Percentiles rank a stretch among this genome's conserved stretches.
These are phyloP conservation scores for Phaeotremella fagi DNA, from an alignment of 768 basidiomycete genomes.

Conservation along the genomic window DNA sequence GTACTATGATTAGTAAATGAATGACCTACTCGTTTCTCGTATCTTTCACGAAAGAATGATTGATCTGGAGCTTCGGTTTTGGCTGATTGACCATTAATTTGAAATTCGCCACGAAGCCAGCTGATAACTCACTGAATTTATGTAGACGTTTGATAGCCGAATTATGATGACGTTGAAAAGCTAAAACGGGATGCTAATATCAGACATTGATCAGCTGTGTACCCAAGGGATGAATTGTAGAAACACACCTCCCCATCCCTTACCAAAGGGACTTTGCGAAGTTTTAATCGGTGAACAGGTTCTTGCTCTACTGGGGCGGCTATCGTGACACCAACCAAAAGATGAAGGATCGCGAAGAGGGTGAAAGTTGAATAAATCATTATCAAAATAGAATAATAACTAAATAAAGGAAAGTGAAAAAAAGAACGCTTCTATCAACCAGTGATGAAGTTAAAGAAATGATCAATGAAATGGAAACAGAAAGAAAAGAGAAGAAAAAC, in stretches of 20 bases:
- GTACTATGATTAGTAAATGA: neutral
- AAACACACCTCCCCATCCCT: slow-evolving; percentile 4
- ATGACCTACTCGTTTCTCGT: neutral
- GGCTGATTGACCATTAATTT: neutral
- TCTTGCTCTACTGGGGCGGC: neutral
- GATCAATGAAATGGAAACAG: neutral
- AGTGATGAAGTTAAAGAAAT: neutral
- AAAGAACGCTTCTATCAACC: too few species aligned
- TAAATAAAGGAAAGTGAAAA: too few species aligned
- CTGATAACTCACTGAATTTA: slow-evolving; percentile 1
- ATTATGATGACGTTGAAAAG: slow-evolving; percentile 16
- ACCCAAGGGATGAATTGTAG: neutral
- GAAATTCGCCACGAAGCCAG: neutral
- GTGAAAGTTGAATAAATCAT: too few species aligned
- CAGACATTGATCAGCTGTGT: neutral
- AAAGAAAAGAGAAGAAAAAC: neutral
- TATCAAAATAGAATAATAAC: too few species aligned
- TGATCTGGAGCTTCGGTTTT: slow-evolving; percentile 1
- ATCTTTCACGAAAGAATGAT: slow-evolving; percentile 1
- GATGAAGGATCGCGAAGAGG: too few species aligned
- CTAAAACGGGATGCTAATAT: neutral
- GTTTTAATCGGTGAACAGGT: neutral
- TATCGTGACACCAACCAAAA: too few species aligned
- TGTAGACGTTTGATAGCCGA: slow-evolving; percentile 14
- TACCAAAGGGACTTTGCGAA: slow-evolving; percentile 1